A percentile compares a stretch with the other conserved stretches of the same genome.
Conservation (phyloP, 1,284 basidiomycete species). For the Testicularia cyperi region DNA sequence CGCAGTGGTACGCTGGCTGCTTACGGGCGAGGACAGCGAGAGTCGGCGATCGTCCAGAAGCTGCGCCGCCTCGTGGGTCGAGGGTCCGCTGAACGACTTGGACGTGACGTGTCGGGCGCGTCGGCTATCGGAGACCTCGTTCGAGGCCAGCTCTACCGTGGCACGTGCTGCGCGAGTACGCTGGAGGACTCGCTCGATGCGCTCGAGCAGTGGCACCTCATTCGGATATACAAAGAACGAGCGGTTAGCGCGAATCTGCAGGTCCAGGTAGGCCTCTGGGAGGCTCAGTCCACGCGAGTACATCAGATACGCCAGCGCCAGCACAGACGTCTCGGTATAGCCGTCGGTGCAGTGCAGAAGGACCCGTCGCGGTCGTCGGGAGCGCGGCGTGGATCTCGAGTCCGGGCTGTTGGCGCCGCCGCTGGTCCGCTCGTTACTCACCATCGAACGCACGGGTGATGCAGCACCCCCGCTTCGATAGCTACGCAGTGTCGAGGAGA, state of each 20-base stretch:
- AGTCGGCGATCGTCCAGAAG: slow-evolving; percentile 5
- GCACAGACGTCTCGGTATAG: slow-evolving; percentile 81
- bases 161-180: slow-evolving; percentile 7
- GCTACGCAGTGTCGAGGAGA: slow-evolving; percentile 14
- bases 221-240: slow-evolving; percentile 88
- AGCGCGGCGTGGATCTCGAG: too few species aligned
- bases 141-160: slow-evolving; percentile 1
- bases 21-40: slow-evolving; percentile 9
- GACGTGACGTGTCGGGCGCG: slow-evolving; percentile 10
- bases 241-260: slow-evolving; percentile 67
- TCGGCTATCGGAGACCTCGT: slow-evolving; percentile 3
- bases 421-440: too few species aligned
- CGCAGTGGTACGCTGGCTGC: slow-evolving; percentile 1
- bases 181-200: slow-evolving; percentile 69
- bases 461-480: slow-evolving; percentile 23
- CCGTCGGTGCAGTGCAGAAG: slow-evolving; percentile 59
- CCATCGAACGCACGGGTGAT: too few species aligned
- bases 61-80: slow-evolving; percentile 1
- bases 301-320: slow-evolving; percentile 88
- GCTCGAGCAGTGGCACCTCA: slow-evolving; percentile 75
- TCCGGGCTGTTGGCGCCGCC: too few species aligned
- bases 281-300: slow-evolving; percentile 69
- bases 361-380: slow-evolving; percentile 27
- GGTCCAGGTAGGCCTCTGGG: slow-evolving; percentile 80
- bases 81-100: slow-evolving; percentile 18